phyloP scores from a whole-genome alignment of 352 stramenopile species.

The Globisporangium canariense region DNA sequence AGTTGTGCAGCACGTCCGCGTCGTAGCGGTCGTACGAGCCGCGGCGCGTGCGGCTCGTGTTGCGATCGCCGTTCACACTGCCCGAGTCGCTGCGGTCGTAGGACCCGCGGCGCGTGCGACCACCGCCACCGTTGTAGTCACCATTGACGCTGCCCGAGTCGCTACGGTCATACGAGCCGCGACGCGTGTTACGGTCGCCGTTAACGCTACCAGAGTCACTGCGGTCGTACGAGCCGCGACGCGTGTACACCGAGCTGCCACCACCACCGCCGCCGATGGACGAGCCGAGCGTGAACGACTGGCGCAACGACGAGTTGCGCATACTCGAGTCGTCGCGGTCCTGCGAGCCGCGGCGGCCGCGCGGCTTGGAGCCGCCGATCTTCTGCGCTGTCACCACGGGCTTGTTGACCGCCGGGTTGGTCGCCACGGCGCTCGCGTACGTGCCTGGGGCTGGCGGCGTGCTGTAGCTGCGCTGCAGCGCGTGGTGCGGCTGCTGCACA shows the following conservation, averaged over 20 bases:
- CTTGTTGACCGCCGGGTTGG: constrained; percentile 12
- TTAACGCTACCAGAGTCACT: constrained; percentile 37
- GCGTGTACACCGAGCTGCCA: constrained; percentile 34
- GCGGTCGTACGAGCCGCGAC: constrained; percentile 53
- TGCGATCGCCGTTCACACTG: constrained; percentile 16
- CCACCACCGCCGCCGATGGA: constrained; percentile 11
- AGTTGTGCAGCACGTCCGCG: constrained; percentile 29
- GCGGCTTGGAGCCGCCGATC: constrained; percentile 8
- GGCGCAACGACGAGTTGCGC: constrained; percentile 21
- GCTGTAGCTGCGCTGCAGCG: constrained; percentile 26
- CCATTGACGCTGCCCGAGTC: constrained; percentile 23
- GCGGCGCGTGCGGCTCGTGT: constrained; percentile 37
- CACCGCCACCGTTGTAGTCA: constrained; percentile 26
- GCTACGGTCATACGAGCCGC: constrained; percentile 24
- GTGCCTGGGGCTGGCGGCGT: constrained; percentile 17
- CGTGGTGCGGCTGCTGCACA: constrained; percentile 12
- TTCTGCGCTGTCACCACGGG: background rate
- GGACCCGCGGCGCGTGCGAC: constrained; percentile 29
- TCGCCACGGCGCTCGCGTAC: constrained; percentile 27
- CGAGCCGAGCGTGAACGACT: constrained; percentile 21
- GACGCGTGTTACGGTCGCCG: constrained; percentile 14
- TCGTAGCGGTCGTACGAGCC: constrained; percentile 59
- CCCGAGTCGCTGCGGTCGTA: constrained; percentile 21
- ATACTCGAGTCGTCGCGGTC: constrained; percentile 30
- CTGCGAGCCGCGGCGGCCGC: constrained; percentile 58